Conservation (phyloP, 257 asterid genomes). For the Solanum appendiculatum region DNA sequence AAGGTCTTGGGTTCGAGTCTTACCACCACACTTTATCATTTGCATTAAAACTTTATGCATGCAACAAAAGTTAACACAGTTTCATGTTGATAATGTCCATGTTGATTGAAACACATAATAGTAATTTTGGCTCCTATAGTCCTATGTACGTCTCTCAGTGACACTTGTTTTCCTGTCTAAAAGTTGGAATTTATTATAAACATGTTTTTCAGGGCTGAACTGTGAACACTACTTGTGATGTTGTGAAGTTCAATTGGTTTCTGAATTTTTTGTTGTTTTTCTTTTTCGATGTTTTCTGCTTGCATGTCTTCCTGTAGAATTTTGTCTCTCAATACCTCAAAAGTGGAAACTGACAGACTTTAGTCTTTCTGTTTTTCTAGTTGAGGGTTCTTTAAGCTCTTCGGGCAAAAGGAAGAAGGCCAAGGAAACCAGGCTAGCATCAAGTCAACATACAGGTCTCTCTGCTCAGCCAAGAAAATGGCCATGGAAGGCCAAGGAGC, state of each 20-base stretch:
- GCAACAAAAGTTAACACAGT: neutral
- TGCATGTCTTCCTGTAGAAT: neutral
- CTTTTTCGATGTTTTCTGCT: neutral
- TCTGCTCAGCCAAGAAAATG: neutral
- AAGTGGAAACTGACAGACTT: neutral
- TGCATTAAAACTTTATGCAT: neutral
- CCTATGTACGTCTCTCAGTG: neutral
- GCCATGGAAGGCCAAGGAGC: neutral
- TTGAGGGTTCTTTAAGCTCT: conserved; percentile 8
- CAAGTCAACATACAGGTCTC: neutral
- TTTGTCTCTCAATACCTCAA: neutral
- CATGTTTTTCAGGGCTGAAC: neutral
- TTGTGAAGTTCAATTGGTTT: neutral
- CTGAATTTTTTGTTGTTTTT: neutral
- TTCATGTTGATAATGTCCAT: neutral
- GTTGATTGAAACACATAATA: neutral
- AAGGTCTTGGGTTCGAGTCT: neutral
- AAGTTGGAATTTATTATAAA: neutral
- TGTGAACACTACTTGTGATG: neutral
- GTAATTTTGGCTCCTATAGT: neutral
- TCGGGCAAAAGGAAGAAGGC: neutral
- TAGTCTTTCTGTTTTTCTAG: neutral
- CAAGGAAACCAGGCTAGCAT: neutral
- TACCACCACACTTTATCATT: neutral
- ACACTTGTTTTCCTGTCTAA: neutral